Percentiles rank a stretch among this genome's conserved stretches.
Conservation (phyloP, 2,329 filamentous ascomycete species). For the Alternaria ventricosa region DNA sequence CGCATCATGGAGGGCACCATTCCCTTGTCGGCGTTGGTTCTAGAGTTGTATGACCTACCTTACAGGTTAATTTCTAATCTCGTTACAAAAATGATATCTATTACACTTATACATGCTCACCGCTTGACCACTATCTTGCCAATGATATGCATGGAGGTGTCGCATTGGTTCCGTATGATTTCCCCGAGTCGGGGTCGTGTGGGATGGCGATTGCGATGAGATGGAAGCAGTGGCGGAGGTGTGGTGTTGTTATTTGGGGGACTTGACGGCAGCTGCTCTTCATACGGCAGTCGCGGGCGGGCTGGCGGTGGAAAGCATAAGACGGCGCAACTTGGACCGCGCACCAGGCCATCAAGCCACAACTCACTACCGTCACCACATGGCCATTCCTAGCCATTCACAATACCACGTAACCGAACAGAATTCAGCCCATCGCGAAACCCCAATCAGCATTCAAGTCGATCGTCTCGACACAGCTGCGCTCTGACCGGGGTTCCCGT, state of each 20-base stretch:
- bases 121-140: not conserved
- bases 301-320: not conserved
- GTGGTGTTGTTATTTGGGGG: not conserved
- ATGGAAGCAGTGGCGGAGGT: not conserved
- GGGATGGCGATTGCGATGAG: not conserved
- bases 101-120: not conserved
- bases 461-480: not conserved
- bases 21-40: constrained; percentile 3
- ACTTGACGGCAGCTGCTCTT: not conserved
- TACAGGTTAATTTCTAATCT: constrained; percentile 12
- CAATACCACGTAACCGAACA: not conserved
- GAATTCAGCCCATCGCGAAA: not conserved
- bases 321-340: not conserved
- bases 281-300: not conserved
- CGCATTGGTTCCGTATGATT: not conserved
- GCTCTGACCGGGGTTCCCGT: not conserved
- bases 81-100: not conserved
- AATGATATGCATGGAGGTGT: rapidly evolving
- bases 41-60: constrained; percentile 1
- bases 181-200: not conserved
- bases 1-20: constrained; percentile 1
- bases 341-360: constrained; percentile 1
- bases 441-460: not conserved
- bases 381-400: not conserved
- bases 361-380: not conserved